phyloP scores from a whole-genome alignment of 129 eudicot species.

The Centaurea solstitialis region DNA sequence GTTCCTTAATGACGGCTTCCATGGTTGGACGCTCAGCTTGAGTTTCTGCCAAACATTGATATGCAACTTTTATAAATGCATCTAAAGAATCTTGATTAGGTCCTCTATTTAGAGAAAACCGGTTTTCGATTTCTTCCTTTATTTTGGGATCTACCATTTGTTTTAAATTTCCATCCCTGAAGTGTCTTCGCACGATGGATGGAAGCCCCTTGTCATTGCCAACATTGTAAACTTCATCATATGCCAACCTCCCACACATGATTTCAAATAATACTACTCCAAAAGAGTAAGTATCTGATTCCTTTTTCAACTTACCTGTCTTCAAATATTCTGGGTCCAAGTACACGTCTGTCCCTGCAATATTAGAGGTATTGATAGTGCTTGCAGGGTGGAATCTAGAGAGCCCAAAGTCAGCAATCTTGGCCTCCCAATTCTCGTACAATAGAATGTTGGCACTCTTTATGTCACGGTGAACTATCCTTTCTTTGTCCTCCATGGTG shows the following conservation, averaged over 20 bases:
- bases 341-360: constrained; percentile 3
- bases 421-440: background rate
- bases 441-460: constrained; percentile 10
- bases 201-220: background rate
- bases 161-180: background rate
- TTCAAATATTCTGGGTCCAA: background rate
- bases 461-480: constrained; percentile 11
- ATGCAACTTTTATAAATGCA: background rate
- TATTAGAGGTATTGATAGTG: background rate
- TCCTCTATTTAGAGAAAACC: background rate
- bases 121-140: background rate
- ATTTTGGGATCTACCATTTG: background rate
- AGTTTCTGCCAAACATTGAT: constrained; percentile 2
- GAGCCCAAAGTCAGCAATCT: constrained; percentile 18
- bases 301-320: background rate
- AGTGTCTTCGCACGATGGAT: background rate
- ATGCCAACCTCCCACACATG: background rate
- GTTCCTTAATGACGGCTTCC: background rate
- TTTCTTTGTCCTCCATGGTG: background rate
- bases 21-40: background rate
- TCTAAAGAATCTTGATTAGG: constrained; percentile 8
- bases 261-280: constrained; percentile 14
- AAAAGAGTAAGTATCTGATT: constrained; percentile 3
- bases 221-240: background rate
- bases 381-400: background rate